phyloP scores from a whole-genome alignment of 2,329 filamentous ascomycete species.

The Arthrobotrys conoides region DNA sequence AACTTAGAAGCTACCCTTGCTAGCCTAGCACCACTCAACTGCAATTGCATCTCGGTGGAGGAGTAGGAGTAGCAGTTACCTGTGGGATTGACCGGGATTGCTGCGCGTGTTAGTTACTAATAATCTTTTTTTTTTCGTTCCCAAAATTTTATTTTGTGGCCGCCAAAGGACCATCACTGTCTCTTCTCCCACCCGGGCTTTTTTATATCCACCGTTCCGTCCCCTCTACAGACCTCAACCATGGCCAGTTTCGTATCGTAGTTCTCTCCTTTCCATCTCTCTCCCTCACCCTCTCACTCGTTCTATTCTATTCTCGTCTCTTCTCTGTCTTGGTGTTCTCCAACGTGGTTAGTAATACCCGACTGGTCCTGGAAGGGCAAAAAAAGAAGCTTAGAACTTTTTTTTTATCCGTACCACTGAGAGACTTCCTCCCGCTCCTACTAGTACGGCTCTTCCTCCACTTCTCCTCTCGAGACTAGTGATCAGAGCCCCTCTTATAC shows the following conservation, averaged over 20 bases:
- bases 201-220: conserved; percentile 39
- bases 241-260: conserved; percentile 54
- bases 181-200: background rate
- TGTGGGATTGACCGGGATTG: conserved; percentile 15
- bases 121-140: background rate
- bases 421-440: conserved; percentile 11
- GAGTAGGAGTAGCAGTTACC: background rate
- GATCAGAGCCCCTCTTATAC: conserved; percentile 27
- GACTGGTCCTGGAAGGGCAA: conserved; percentile 28
- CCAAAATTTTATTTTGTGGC: conserved; percentile 16
- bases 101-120: conserved; percentile 22
- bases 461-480: conserved; percentile 27
- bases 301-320: conserved; percentile 32
- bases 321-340: conserved; percentile 16
- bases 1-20: conserved; percentile 18
- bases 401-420: conserved; percentile 47
- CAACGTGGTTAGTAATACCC: conserved; percentile 34
- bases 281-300: conserved; percentile 15
- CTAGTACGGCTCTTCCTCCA: background rate
- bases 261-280: conserved; percentile 20
- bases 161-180: conserved; percentile 9
- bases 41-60: background rate
- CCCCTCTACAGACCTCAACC: conserved; percentile 22
- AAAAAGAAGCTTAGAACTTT: conserved; percentile 55
- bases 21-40: background rate